Conservation (phyloP, 208 protist species). For the Trypanosoma boissoni region DNA sequence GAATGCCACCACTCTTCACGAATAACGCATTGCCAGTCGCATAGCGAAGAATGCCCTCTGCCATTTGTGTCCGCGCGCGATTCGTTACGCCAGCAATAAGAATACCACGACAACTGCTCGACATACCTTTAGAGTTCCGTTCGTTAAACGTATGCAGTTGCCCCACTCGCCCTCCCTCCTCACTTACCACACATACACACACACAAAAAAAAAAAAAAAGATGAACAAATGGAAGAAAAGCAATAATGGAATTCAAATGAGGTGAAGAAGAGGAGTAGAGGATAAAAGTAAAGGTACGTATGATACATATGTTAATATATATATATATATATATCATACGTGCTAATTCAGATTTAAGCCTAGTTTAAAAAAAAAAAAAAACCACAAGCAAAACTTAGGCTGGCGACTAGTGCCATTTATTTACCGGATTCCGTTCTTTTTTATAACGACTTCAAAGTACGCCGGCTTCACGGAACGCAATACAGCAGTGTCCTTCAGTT, state of each 20-base stretch:
- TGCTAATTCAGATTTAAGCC: no score
- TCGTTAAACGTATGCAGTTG: no score
- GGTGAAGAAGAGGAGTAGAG: no score
- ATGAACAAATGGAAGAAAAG: conserved; percentile 5
- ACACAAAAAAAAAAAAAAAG: conserved; percentile 27
- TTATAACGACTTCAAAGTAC: conserved; percentile 34
- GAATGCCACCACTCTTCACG: conserved; percentile 67
- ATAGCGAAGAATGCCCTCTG: conserved; percentile 65
- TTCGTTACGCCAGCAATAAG: conserved; percentile 76
- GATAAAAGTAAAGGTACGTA: background rate
- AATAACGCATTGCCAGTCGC: conserved; percentile 55
- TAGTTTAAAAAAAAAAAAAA: no score
- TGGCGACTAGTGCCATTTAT: background rate
- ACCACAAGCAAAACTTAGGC: no score
- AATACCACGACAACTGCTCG: conserved; percentile 63
- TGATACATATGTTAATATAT: background rate
- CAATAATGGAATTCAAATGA: no score
- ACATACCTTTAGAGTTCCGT: conserved; percentile 27
- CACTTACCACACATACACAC: background rate
- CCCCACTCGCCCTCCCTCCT: background rate
- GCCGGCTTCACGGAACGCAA: conserved; percentile 44
- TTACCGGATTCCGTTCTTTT: background rate
- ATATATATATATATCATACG: background rate
- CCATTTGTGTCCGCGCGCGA: conserved; percentile 79
- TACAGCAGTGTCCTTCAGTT: conserved; percentile 22